A percentile compares a stretch with the other conserved stretches of the same genome.
Evolutionary conservation across 2,329 filamentous ascomycete species (phyloP).

Genomic region (Fonsecaea pugnacius): DNA sequence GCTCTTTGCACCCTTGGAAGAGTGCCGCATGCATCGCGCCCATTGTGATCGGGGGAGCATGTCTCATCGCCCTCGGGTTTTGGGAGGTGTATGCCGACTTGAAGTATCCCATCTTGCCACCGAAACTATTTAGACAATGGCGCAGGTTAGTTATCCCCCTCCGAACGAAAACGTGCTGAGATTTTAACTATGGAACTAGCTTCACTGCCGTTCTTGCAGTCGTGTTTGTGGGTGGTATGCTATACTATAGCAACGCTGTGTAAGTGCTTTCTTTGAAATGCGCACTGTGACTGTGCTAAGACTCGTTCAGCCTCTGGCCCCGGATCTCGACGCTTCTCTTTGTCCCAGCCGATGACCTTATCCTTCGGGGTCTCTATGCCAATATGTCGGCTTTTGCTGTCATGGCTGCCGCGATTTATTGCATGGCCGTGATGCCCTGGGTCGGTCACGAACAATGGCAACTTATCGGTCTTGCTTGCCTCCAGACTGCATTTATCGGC

Average conservation of each 20-base stretch:
- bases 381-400: too few species aligned
- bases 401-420: too few species aligned
- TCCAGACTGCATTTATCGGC: too few species aligned
- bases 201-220: constrained; percentile 48
- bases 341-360: constrained; percentile 19
- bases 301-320: constrained; percentile 46
- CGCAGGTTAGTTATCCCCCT: constrained; percentile 13
- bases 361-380: constrained; percentile 25
- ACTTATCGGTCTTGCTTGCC: too few species aligned
- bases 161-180: neutral
- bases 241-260: constrained; percentile 53
- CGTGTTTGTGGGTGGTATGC: constrained; percentile 51
- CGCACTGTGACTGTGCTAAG: too few species aligned
- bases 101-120: constrained; percentile 50
- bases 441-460: too few species aligned
- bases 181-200: constrained; percentile 34
- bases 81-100: constrained; percentile 46
- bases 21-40: constrained; percentile 44
- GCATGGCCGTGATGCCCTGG: too few species aligned
- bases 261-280: too few species aligned
- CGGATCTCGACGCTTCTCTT: constrained; percentile 28
- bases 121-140: constrained; percentile 49
- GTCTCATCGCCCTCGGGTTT: constrained; percentile 44
- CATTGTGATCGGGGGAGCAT: constrained; percentile 46
- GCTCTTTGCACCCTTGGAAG: constrained; percentile 49